A percentile compares a stretch with the other conserved stretches of the same genome.
Evolutionary conservation across 2,329 filamentous ascomycete species (phyloP).

Genomic region (Myriosclerotinia curreyana): DNA sequence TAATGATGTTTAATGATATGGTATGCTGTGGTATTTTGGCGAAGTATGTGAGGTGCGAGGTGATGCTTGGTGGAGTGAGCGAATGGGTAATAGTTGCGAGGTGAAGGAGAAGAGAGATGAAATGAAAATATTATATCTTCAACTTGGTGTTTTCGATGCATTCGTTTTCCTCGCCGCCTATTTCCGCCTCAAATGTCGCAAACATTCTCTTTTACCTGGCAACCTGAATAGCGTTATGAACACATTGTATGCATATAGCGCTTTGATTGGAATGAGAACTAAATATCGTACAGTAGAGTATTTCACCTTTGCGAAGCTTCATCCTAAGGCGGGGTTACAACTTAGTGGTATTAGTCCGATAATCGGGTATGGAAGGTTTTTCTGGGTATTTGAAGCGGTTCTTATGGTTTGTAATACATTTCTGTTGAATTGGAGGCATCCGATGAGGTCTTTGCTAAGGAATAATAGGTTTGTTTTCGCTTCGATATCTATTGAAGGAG

Average conservation of each 20-base stretch:
- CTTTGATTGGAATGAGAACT: slow-evolving; percentile 52
- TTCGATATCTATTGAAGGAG: too few relatives aligned
- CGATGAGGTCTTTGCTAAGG: slow-evolving; percentile 50
- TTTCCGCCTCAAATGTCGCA: slow-evolving; percentile 49
- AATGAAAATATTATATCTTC: slow-evolving; percentile 45
- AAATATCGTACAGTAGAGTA: slow-evolving; percentile 60
- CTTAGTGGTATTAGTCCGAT: slow-evolving; percentile 44
- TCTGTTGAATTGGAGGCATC: slow-evolving; percentile 52
- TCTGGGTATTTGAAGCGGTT: slow-evolving; percentile 55
- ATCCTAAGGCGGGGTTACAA: slow-evolving; percentile 39
- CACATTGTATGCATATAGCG: slow-evolving; percentile 54
- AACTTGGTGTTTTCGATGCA: slow-evolving; percentile 50
- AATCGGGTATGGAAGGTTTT: slow-evolving; percentile 57
- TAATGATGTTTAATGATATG: neutral
- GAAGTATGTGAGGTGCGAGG: neutral
- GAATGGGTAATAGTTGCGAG: neutral
- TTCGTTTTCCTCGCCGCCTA: slow-evolving; percentile 49
- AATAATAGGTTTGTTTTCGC: slow-evolving; percentile 38
- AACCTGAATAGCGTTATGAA: slow-evolving; percentile 41
- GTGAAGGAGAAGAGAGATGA: neutral
- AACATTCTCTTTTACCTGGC: slow-evolving; percentile 35
- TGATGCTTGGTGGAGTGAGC: neutral
- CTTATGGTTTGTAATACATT: slow-evolving; percentile 52
- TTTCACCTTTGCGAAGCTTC: slow-evolving; percentile 48
- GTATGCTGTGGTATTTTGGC: neutral